A percentile compares a stretch with the other conserved stretches of the same genome.
These are phyloP conservation scores for Trametes maxima DNA, from an alignment of 768 basidiomycete genomes.

Conservation along the genomic window DNA sequence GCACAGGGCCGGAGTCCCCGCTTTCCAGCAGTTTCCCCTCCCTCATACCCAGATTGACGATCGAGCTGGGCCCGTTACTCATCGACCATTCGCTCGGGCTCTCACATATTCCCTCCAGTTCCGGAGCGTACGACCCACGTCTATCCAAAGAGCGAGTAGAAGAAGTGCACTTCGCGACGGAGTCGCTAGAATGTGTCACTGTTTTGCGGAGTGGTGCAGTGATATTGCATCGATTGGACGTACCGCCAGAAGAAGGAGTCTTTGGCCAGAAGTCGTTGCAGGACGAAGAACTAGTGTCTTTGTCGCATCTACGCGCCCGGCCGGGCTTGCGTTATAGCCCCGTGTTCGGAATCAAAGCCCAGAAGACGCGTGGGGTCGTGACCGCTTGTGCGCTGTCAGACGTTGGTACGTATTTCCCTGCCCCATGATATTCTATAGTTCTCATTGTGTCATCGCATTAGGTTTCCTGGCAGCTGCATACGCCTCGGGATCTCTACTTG, in stretches of 20 bases:
- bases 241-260: slow-evolving; percentile 10
- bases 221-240: slow-evolving; percentile 48
- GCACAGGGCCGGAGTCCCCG: slow-evolving; percentile 44
- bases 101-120: slow-evolving; percentile 25
- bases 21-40: slow-evolving; percentile 66
- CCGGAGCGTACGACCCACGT: slow-evolving; percentile 18
- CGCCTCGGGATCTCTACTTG: slow-evolving; percentile 53
- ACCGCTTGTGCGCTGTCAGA: slow-evolving; percentile 67
- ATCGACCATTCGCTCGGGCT: slow-evolving; percentile 43
- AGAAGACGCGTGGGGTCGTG: slow-evolving; percentile 43
- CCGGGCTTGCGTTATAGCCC: slow-evolving; percentile 55
- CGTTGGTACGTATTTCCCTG: slow-evolving; percentile 57
- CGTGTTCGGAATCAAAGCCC: slow-evolving; percentile 56
- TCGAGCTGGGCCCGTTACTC: slow-evolving; percentile 57
- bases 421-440: no score
- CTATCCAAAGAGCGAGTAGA: slow-evolving; percentile 39
- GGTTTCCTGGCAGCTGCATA: slow-evolving; percentile 82
- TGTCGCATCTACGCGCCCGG: slow-evolving; percentile 50
- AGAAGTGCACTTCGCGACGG: slow-evolving; percentile 51
- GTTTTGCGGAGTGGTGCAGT: slow-evolving; percentile 59
- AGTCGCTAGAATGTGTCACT: slow-evolving; percentile 61
- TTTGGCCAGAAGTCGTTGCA: slow-evolving; percentile 29
- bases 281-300: slow-evolving; percentile 54
- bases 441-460: slow-evolving; percentile 30
- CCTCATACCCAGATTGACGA: slow-evolving; percentile 60